phyloP scores from a whole-genome alignment of 805 yeast genomes.

The Saturnispora bothae region DNA sequence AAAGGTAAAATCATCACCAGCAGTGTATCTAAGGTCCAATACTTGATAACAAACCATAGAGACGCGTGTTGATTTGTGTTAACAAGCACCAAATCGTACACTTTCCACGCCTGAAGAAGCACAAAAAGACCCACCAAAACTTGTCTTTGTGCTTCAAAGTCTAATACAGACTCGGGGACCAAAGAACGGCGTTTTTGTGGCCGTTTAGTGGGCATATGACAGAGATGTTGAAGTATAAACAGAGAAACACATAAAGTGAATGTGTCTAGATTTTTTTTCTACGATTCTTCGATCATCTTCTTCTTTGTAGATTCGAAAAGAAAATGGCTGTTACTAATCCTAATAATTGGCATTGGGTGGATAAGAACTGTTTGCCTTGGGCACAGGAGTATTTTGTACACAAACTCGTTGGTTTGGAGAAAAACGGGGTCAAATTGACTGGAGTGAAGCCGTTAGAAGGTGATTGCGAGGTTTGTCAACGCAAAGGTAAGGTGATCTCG shows the following conservation, averaged over 20 bases:
- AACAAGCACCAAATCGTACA: conserved; percentile 57
- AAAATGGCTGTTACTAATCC: conserved; percentile 92
- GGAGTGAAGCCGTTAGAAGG: conserved; percentile 65
- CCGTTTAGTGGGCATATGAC: neutral
- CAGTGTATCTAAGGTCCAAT: conserved; percentile 60
- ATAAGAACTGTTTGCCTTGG: conserved; percentile 94
- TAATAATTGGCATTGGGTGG: conserved; percentile 99
- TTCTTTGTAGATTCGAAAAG: neutral
- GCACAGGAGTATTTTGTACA: conserved; percentile 63
- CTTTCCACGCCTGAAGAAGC: conserved; percentile 76
- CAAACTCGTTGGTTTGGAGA: conserved; percentile 41
- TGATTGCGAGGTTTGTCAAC: conserved; percentile 93
- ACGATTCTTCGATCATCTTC: neutral
- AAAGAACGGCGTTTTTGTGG: conserved; percentile 25
- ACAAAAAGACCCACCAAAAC: conserved; percentile 56
- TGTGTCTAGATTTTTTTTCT: neutral
- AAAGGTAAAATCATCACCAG: conserved; percentile 63
- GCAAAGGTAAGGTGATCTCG: conserved; percentile 93
- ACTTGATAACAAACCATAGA: conserved; percentile 49
- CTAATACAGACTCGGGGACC: conserved; percentile 57
- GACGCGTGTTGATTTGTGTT: conserved; percentile 28
- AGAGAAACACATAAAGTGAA: neutral
- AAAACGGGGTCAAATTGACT: conserved; percentile 29
- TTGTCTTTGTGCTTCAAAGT: conserved; percentile 66
- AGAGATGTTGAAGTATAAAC: no score